Conservation (phyloP, 2,329 filamentous ascomycete species). For the Penicillium sumatraense region DNA sequence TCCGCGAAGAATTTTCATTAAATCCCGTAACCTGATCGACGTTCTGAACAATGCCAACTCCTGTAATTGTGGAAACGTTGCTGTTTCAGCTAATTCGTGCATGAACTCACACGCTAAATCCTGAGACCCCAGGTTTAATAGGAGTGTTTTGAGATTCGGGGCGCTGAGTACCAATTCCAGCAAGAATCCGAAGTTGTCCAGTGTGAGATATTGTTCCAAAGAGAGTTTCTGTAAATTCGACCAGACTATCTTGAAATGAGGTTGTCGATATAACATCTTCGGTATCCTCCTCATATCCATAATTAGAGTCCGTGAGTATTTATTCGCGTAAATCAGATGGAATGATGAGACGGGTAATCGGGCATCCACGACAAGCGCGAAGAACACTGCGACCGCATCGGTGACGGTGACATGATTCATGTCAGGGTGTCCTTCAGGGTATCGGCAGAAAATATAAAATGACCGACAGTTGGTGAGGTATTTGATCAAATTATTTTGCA, state of each 20-base stretch:
- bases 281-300: slow-evolving; percentile 33
- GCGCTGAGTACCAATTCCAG: slow-evolving; percentile 28
- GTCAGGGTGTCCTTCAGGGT: slow-evolving; percentile 29
- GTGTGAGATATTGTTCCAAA: slow-evolving; percentile 28
- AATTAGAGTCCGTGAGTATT: slow-evolving; percentile 24
- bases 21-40: slow-evolving; percentile 17
- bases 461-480: slow-evolving; percentile 27
- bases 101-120: slow-evolving; percentile 29
- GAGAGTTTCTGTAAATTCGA: slow-evolving; percentile 25
- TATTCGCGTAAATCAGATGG: slow-evolving; percentile 27
- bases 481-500: slow-evolving; percentile 24
- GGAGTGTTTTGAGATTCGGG: slow-evolving; percentile 23
- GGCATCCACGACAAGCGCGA: slow-evolving; percentile 25
- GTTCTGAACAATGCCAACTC: slow-evolving; percentile 28
- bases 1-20: slow-evolving; percentile 16
- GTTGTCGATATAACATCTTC: slow-evolving; percentile 30
- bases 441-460: slow-evolving; percentile 31
- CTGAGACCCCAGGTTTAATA: slow-evolving; percentile 26
- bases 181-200: slow-evolving; percentile 29
- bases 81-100: slow-evolving; percentile 27
- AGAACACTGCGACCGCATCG: slow-evolving; percentile 28
- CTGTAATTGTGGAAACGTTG: slow-evolving; percentile 16
- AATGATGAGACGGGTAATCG: slow-evolving; percentile 24
- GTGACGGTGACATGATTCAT: slow-evolving; percentile 27
- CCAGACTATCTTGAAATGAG: slow-evolving; percentile 24